Base-by-base conservation (phyloP, 208 protist species). In the Angomonas desouzai region DNA sequence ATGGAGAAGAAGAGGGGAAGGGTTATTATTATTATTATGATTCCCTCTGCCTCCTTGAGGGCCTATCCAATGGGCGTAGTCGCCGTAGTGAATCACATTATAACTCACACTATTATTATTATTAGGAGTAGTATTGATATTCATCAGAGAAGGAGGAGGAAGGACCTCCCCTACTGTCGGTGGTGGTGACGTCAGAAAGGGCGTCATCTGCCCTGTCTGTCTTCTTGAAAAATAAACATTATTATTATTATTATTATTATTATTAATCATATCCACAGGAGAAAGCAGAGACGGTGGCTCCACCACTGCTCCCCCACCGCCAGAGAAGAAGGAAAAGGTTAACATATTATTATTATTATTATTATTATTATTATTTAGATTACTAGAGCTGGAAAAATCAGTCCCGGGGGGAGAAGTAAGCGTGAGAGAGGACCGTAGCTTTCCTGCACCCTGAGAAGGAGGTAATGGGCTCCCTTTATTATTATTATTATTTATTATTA, bases 321-420 rank as follows among this genome's bases (percentile, higher is more conserved):
- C 36, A 18, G 13, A 40, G 13, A 40, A 40, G 36, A 40, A 40
- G 36, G 36, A 40, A 13, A 18, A 16, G 4, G 45, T 51, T 16
- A 51, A 13, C 3, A 16, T 9, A 23, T 51, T 13, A 51, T 51
- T 51, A 51, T 51, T 51, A 51, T 51, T 51, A 23, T 51, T 51
- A 51, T 23, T 51, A 51, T 51, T 51, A 23, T 51, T 13, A 51
- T 51, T n/a, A n/a, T n/a, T n/a, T n/a, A n/a, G n/a, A n/a, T n/a
- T n/a, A n/a, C n/a, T n/a, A n/a, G n/a, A n/a, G n/a, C n/a, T n/a
- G n/a, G n/a, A n/a, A n/a, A n/a, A n/a, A n/a, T 40, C 36, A 40
- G 36, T 40, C 13, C 9, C 13, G 36, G 36, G 13, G 36, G 36
- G 36, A 40, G 36, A 13, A 40, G 36, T 6, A 40, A 18, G 36